Base-by-base conservation (phyloP, 148 eudicot species). In the Fagopyrum esculentum region DNA sequence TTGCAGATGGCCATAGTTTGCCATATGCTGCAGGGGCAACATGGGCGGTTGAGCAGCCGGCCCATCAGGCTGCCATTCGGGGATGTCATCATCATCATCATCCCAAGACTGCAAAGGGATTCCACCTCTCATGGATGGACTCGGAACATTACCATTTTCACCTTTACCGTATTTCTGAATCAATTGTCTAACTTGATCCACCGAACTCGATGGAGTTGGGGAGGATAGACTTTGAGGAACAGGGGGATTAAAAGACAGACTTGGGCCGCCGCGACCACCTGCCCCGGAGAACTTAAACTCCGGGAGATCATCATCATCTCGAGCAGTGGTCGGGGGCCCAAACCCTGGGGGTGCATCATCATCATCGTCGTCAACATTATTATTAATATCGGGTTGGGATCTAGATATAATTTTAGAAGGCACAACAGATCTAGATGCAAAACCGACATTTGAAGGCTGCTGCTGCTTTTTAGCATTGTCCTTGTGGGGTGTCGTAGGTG, bases 251-350 rank as follows among this genome's bases (percentile, higher is more conserved):
- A 46, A 12, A 0, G 86, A 59, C 8, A 73, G 81, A 50, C 81
- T 84, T 4, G 81, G 9, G n/a, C 82, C 76, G 10, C 88, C 89
- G 46, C 80, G 83, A 6, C 84, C 16, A 12, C 83, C 75, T 35
- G 40, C 40, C 8, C 87, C 88, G 0, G 93, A 82, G 73, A 92
- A 95, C 17, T 82, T 93, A 70, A 95, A 95, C 75, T 95, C 99
- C 0, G 97, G 99, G 50, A 95, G 80, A 79, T 95, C 99, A 81
- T 95, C 98, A 19, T 90, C 99, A 5, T 95, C 99, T 76, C 87
- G 84, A 8, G 46, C 19, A 16, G 55, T 47, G 29, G 83, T 68
- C 11, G 79, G 83, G 2, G 92, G 97, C 61, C 94, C 99, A 77
- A 92, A 92, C 64, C 99, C 99, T 1, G 97, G 97, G 52, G 97